A percentile compares a stretch with the other conserved stretches of the same genome.
Evolutionary conservation across 495 filamentous ascomycete species (phyloP).

Genomic region (Neurospora discreta): DNA sequence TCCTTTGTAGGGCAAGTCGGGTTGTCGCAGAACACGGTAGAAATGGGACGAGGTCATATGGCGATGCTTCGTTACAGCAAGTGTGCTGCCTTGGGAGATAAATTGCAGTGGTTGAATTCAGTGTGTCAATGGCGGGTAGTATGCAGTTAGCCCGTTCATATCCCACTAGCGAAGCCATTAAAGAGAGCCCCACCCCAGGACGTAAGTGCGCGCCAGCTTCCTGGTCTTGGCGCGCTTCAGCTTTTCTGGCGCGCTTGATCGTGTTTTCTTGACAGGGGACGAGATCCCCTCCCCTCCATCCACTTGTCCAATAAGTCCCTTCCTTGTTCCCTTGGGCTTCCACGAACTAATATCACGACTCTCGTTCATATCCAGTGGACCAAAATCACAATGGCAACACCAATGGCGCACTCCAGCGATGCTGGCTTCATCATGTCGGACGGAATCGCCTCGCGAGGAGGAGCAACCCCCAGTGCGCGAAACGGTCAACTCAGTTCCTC

Average conservation of each 20-base stretch:
- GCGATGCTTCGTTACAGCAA: neutral
- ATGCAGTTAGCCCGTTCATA: neutral
- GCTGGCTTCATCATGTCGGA: conserved; percentile 34
- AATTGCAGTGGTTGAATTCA: neutral
- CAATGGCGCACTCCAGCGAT: conserved; percentile 33
- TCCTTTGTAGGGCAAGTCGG: neutral
- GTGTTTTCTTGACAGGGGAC: conserved; percentile 20
- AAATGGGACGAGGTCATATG: no score
- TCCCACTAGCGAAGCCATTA: conserved; percentile 9
- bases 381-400: conserved; percentile 18
- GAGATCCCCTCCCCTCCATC: neutral
- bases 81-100: neutral
- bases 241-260: conserved; percentile 21
- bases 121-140: accelerated
- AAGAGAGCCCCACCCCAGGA: conserved; percentile 6
- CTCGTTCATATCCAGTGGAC: neutral
- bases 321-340: neutral
- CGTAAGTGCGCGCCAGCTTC: conserved; percentile 10
- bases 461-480: conserved; percentile 26
- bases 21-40: neutral
- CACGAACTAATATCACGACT: no score
- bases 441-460: conserved; percentile 18
- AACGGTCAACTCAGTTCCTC: conserved; percentile 33
- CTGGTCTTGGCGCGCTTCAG: conserved; percentile 4
- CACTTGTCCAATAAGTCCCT: neutral